These are phyloP conservation scores for Aspergillus ochraceoroseus DNA, from an alignment of 2,329 filamentous ascomycete genomes.

Conservation along the genomic window DNA sequence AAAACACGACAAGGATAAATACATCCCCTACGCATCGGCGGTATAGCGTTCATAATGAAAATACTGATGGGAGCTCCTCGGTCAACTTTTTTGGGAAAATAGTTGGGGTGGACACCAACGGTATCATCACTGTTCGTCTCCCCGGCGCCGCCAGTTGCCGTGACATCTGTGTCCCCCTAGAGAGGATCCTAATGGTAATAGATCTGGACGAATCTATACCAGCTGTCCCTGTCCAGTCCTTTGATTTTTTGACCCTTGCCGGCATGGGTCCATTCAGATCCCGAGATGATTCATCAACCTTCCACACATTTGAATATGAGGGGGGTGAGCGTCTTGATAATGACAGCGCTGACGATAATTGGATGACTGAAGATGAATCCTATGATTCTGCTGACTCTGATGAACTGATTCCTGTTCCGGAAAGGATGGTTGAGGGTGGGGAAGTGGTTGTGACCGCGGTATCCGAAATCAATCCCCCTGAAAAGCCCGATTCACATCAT, in stretches of 20 bases:
- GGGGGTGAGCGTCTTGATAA: slow-evolving; percentile 41
- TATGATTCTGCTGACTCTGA: slow-evolving; percentile 36
- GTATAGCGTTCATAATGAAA: slow-evolving; percentile 20
- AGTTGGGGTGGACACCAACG: slow-evolving; percentile 51
- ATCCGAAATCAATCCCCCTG: slow-evolving; percentile 11
- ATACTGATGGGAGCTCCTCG: slow-evolving; percentile 5
- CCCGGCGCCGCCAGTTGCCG: slow-evolving; percentile 47
- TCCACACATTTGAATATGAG: slow-evolving; percentile 25
- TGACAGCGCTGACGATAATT: slow-evolving; percentile 42
- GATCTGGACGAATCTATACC: slow-evolving; percentile 25
- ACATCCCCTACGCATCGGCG: slow-evolving; percentile 15
- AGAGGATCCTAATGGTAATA: slow-evolving; percentile 47
- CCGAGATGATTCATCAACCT: slow-evolving; percentile 1
- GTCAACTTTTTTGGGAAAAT: slow-evolving; percentile 55
- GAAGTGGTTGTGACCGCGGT: slow-evolving; percentile 4
- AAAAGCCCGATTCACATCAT: slow-evolving; percentile 8
- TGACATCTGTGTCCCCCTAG: slow-evolving; percentile 49
- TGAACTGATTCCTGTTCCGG: slow-evolving; percentile 3
- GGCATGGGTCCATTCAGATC: neutral
- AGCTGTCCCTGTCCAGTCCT: neutral
- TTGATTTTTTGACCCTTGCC: neutral
- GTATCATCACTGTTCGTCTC: slow-evolving; percentile 51
- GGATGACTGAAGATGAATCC: slow-evolving; percentile 36
- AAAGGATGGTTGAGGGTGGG: neutral
- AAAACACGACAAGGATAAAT: slow-evolving; percentile 17